Conservation (phyloP, 2,329 filamentous ascomycete species). For the Tolypocladium inflatum region DNA sequence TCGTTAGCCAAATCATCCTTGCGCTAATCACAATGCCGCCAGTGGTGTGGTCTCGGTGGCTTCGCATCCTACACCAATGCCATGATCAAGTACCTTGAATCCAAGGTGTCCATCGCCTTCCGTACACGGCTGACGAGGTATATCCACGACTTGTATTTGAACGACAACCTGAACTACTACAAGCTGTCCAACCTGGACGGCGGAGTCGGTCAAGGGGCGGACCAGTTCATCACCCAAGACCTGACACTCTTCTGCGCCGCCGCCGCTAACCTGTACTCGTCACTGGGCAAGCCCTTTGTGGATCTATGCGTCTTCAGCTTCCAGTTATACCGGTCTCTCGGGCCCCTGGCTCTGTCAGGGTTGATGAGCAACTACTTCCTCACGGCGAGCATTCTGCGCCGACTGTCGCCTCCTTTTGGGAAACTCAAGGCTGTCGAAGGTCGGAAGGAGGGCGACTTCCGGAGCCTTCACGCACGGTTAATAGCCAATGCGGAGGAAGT, state of each 20-base stretch:
- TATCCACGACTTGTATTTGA: slow-evolving; percentile 94
- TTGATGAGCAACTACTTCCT: slow-evolving; percentile 89
- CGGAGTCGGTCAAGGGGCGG: slow-evolving; percentile 81
- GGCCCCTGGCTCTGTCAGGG: slow-evolving; percentile 76
- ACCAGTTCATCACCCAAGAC: slow-evolving; percentile 97
- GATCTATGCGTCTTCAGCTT: slow-evolving; percentile 98
- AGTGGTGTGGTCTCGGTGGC: slow-evolving; percentile 88
- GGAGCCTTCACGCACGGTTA: slow-evolving; percentile 78
- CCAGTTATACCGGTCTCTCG: slow-evolving; percentile 85
- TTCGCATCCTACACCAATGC: slow-evolving; percentile 96
- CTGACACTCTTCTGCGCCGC: slow-evolving; percentile 90
- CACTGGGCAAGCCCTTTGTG: slow-evolving; percentile 94
- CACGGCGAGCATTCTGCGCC: slow-evolving; percentile 81
- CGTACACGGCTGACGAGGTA: slow-evolving; percentile 89
- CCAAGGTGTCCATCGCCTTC: slow-evolving; percentile 97
- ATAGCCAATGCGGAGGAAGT: slow-evolving; percentile 97
- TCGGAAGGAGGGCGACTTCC: slow-evolving; percentile 89
- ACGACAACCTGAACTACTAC: slow-evolving; percentile 92
- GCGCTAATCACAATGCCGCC: neutral
- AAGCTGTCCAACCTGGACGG: slow-evolving; percentile 90
- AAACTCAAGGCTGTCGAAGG: slow-evolving; percentile 96
- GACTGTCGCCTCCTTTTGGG: slow-evolving; percentile 87
- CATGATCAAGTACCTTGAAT: slow-evolving; percentile 97
- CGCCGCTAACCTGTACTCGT: slow-evolving; percentile 88
- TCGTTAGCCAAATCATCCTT: neutral